These are phyloP conservation scores for Micromonas pusilla DNA, from an alignment of 139 green algal species.

Conservation along the genomic window DNA sequence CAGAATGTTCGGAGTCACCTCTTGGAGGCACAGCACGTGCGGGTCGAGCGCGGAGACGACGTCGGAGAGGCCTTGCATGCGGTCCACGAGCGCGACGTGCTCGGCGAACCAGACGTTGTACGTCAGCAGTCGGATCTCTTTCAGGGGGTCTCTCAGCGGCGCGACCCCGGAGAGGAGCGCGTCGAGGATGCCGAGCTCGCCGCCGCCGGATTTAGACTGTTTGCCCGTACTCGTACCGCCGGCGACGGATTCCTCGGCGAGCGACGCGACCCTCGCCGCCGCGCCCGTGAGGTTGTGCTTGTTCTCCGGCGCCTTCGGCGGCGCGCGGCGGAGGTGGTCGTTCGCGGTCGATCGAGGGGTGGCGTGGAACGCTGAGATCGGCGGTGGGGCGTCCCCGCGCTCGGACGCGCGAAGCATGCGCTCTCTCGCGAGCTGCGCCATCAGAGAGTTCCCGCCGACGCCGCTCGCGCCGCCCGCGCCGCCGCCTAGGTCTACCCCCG, in stretches of 20 bases:
- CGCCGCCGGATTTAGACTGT: no score
- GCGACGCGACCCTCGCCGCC: background rate
- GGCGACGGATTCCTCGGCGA: no score
- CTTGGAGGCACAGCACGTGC: constrained; percentile 43
- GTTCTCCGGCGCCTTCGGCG: background rate
- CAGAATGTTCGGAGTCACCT: constrained; percentile 40
- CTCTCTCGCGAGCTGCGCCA: background rate
- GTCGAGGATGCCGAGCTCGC: background rate
- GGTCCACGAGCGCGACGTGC: constrained; percentile 28
- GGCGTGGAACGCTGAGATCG: background rate
- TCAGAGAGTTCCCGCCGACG: background rate
- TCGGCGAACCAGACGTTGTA: constrained; percentile 48
- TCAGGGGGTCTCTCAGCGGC: background rate
- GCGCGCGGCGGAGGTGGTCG: background rate
- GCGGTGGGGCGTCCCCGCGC: no score
- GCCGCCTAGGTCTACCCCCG: no score
- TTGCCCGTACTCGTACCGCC: background rate
- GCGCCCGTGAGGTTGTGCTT: background rate
- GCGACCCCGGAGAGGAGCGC: background rate
- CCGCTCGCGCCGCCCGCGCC: no score
- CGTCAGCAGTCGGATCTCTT: constrained; percentile 34
- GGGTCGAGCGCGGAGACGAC: constrained; percentile 33
- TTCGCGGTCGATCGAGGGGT: background rate
- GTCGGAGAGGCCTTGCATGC: constrained; percentile 33
- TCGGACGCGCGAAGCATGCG: background rate